phyloP scores from a whole-genome alignment of 2,329 filamentous ascomycete species.

The Ophiocordyceps camponoti-saundersi region DNA sequence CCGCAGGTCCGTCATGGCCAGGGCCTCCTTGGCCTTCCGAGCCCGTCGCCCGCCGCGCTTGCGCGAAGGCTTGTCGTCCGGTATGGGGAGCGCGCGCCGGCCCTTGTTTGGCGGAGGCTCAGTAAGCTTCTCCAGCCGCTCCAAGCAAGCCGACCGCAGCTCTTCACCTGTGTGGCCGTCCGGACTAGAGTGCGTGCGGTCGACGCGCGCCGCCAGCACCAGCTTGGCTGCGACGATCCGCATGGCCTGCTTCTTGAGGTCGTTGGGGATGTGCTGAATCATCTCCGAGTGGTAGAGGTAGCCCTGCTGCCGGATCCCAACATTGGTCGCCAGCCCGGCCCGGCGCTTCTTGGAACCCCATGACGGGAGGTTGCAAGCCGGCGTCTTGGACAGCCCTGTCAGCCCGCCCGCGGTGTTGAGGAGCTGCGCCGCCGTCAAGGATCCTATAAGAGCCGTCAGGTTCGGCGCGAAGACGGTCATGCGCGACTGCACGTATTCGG shows the following conservation, averaged over 20 bases:
- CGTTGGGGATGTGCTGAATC: constrained; percentile 66
- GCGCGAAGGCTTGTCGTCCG: constrained; percentile 84
- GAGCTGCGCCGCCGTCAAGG: constrained; percentile 86
- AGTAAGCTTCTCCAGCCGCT: constrained; percentile 80
- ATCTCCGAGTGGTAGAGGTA: constrained; percentile 87
- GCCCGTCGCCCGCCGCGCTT: constrained; percentile 86
- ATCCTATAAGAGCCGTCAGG: constrained; percentile 75
- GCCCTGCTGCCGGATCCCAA: constrained; percentile 78
- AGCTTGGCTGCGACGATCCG: constrained; percentile 88
- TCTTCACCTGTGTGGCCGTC: constrained; percentile 73
- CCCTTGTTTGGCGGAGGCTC: constrained; percentile 85
- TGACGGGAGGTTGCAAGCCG: constrained; percentile 80
- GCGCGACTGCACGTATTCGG: constrained; percentile 87
- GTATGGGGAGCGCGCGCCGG: constrained; percentile 68
- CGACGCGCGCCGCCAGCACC: constrained; percentile 80
- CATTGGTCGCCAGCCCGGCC: constrained; percentile 79
- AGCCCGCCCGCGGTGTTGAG: constrained; percentile 87
- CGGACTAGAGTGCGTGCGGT: constrained; percentile 64
- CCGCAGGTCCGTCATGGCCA: constrained; percentile 88
- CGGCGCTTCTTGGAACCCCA: constrained; percentile 81
- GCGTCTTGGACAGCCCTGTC: constrained; percentile 76
- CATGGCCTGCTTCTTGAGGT: constrained; percentile 86
- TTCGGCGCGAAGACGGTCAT: constrained; percentile 97
- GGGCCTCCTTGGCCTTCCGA: constrained; percentile 88
- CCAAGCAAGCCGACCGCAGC: constrained; percentile 65